Conservation (phyloP, 768 basidiomycete genomes). For the Russula sp. region DNA sequence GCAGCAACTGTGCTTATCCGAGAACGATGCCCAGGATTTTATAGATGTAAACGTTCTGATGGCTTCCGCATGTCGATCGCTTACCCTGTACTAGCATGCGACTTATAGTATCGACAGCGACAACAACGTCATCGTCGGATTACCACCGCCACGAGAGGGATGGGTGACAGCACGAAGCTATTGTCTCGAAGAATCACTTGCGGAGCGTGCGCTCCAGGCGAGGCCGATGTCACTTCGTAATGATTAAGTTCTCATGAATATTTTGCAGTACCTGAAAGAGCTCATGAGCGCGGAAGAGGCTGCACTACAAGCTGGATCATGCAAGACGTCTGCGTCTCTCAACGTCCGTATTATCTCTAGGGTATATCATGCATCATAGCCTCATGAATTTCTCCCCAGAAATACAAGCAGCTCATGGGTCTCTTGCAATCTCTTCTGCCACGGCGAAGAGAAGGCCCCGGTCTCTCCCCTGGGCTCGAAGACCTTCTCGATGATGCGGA, state of each 20-base stretch:
- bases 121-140: slow-evolving; percentile 18
- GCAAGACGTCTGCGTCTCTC: neutral
- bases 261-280: slow-evolving; percentile 14
- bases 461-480: slow-evolving; percentile 11
- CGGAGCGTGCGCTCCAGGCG: slow-evolving; percentile 15
- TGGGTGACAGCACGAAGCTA: slow-evolving; percentile 18
- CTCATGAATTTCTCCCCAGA: slow-evolving; percentile 1
- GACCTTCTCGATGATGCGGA: slow-evolving; percentile 21
- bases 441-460: slow-evolving; percentile 1
- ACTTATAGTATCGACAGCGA: slow-evolving; percentile 19
- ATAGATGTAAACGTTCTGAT: slow-evolving; percentile 11
- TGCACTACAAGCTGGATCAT: neutral
- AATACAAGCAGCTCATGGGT: slow-evolving; percentile 15
- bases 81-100: slow-evolving; percentile 9
- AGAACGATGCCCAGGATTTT: slow-evolving; percentile 21
- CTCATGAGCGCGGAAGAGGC: slow-evolving; percentile 16
- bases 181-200: slow-evolving; percentile 18
- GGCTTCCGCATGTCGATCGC: neutral
- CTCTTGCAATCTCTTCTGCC: slow-evolving; percentile 20
- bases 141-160: slow-evolving; percentile 14
- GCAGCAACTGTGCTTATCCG: slow-evolving; percentile 15
- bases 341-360: neutral
- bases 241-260: neutral
- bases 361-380: neutral
- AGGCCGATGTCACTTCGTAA: neutral